phyloP scores from a whole-genome alignment of 352 stramenopile genomes.

The Phytopythium ostracodes region DNA sequence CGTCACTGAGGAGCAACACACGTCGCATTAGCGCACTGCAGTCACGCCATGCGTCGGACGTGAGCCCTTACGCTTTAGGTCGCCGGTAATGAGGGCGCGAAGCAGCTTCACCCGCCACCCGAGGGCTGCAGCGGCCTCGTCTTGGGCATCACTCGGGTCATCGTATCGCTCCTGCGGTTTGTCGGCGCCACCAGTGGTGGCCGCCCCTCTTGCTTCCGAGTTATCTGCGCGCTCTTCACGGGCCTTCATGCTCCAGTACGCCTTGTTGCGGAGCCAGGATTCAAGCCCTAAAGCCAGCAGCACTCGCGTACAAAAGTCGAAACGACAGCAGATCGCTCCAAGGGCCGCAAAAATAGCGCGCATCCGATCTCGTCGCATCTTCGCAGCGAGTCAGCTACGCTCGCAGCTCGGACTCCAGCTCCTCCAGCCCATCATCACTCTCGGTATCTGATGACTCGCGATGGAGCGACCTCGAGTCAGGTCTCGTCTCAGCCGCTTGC shows the following conservation, averaged over 20 bases:
- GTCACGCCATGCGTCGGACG: neutral
- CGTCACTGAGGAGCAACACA: slow-evolving; percentile 22
- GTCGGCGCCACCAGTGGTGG: neutral
- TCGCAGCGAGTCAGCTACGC: neutral
- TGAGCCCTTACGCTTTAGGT: slow-evolving; percentile 19
- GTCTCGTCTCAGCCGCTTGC: neutral
- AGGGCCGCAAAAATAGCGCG: too few species aligned
- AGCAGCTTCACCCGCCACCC: slow-evolving; percentile 29
- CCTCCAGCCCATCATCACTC: slow-evolving; percentile 45
- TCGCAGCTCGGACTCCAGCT: slow-evolving; percentile 29
- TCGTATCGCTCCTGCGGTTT: slow-evolving; percentile 7
- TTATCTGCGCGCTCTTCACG: neutral
- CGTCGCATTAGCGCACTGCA: neutral
- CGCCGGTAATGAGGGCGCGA: slow-evolving; percentile 22
- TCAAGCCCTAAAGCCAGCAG: neutral
- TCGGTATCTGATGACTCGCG: slow-evolving; percentile 25
- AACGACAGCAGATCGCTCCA: neutral
- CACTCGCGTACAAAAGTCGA: neutral
- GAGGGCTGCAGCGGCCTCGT: slow-evolving; percentile 16
- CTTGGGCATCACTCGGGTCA: slow-evolving; percentile 2
- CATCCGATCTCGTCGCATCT: neutral
- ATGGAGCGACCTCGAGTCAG: neutral
- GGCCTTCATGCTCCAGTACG: neutral
- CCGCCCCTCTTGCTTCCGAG: neutral
- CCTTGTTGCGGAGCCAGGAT: neutral